A percentile compares a stretch with the other conserved stretches of the same genome.
Evolutionary conservation across 805 yeast species (phyloP).

Genomic region (Kregervanrija delftensis): DNA sequence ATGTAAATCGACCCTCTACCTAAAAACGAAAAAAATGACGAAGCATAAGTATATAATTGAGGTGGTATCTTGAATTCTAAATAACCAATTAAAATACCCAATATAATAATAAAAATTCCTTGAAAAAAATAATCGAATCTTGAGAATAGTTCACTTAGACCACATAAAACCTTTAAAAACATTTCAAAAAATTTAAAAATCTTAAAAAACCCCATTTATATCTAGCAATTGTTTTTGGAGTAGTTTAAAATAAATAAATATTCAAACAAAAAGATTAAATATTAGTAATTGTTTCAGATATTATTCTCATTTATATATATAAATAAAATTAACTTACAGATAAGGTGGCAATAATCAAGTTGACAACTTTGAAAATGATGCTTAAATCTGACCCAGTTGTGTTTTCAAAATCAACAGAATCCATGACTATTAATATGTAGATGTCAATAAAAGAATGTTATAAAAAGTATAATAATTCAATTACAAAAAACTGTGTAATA

Average conservation of each 20-base stretch:
- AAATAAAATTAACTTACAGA: conserved; percentile 34
- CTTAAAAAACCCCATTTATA: no score
- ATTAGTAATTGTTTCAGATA: no score
- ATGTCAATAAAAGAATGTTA: neutral
- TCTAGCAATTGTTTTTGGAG: no score
- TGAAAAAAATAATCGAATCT: conserved; percentile 41
- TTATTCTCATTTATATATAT: neutral
- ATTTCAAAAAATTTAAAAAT: no score
- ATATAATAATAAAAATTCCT: conserved; percentile 49
- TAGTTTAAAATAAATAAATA: no score
- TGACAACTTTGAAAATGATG: conserved; percentile 43
- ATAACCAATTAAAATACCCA: conserved; percentile 48
- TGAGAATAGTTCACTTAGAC: conserved; percentile 41
- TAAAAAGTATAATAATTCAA: neutral
- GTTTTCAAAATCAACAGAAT: conserved; percentile 37
- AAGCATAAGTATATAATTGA: conserved; percentile 56
- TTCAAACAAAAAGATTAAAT: neutral
- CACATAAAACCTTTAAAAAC: conserved; percentile 35
- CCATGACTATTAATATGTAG: conserved; percentile 13
- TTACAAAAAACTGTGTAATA: no score
- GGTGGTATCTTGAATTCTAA: conserved; percentile 45
- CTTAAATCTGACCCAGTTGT: conserved; percentile 36
- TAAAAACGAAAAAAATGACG: conserved; percentile 62
- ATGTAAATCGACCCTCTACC: conserved; percentile 66
- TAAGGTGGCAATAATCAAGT: conserved; percentile 48